A percentile compares a stretch with the other conserved stretches of the same genome.
Evolutionary conservation across 208 protist species (phyloP).

Genomic region (Novymonas esmeraldas): DNA sequence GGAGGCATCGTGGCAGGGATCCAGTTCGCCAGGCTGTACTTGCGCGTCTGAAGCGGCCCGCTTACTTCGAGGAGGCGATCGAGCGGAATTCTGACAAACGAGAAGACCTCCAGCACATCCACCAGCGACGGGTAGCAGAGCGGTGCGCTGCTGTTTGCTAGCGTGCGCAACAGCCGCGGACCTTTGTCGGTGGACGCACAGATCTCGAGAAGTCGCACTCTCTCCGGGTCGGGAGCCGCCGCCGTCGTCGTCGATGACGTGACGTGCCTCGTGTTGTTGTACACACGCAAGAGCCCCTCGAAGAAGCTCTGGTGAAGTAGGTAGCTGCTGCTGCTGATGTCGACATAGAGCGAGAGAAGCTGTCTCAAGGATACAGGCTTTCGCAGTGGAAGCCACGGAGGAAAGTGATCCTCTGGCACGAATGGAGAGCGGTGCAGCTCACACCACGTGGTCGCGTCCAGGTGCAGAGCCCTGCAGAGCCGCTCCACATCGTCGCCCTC

Average conservation of each 20-base stretch:
- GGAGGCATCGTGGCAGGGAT: not conserved
- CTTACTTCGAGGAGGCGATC: conserved; percentile 77
- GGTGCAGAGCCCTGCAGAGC: conserved; percentile 56
- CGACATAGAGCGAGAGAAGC: conserved; percentile 79
- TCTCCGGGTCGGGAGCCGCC: conserved; percentile 16
- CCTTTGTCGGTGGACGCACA: conserved; percentile 56
- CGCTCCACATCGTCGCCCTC: conserved; percentile 48
- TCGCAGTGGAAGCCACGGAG: conserved; percentile 77
- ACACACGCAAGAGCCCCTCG: conserved; percentile 59
- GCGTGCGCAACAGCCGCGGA: conserved; percentile 49
- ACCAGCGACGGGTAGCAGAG: conserved; percentile 77
- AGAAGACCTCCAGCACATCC: conserved; percentile 76
- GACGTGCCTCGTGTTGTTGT: conserved; percentile 36
- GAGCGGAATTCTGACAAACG: conserved; percentile 76
- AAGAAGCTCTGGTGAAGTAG: conserved; percentile 79
- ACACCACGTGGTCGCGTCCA: conserved; percentile 58
- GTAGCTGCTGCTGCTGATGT: conserved; percentile 84
- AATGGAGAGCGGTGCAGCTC: conserved; percentile 81
- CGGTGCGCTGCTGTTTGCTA: conserved; percentile 47
- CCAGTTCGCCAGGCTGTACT: conserved; percentile 67
- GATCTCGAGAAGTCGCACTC: conserved; percentile 41
- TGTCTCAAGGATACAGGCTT: conserved; percentile 62
- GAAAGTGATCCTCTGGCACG: conserved; percentile 77
- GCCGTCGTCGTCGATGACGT: not conserved
- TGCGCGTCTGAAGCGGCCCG: conserved; percentile 68